Base-by-base conservation (phyloP, 2,329 filamentous ascomycete genomes). In the Diaporthe caulivora region DNA sequence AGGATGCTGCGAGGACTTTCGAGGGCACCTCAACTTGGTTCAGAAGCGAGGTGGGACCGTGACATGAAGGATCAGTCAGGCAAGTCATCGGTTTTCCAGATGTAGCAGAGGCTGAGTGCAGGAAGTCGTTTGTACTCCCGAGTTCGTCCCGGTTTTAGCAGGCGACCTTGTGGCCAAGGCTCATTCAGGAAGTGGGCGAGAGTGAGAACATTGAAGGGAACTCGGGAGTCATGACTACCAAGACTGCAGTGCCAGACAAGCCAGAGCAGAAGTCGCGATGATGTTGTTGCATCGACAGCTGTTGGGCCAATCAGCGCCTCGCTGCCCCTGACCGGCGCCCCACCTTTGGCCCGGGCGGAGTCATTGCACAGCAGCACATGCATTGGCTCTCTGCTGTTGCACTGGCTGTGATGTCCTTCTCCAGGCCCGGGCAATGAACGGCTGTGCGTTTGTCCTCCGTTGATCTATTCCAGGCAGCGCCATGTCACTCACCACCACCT, bases 261-360 rank as follows among this genome's bases (percentile, higher is more conserved):
- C 34, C 34, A 24, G 31, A 34, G 42, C 47, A n/a, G 71, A 70
- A 55, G 65, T 73, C 64, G 44, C 37, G 57, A 73, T 62, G 68
- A 64, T 53, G 71, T 73, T 72, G 57, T 54, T 57, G 47, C 68
- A 44, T 26, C 21, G 40, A 67, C 11, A 6, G 18, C n/a, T 9
- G 15, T 47, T 3, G 13, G 31, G 10, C 71, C 71, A 73, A 54
- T 73, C 64, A 54, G 29, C 34, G 24, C 26, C 7, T 34, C 34
- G 26, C 21, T 29, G 37, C 71, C 71, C 71, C 71, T 73, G 71
- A 34, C 62, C 9, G 37, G 51, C 24, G 62, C 55, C 54, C 54
- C 62, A 55, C 42, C 26, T 62, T 62, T 62, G 44, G 51, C 44
- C 54, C 71, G 62, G 42, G 54, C 24, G 68, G n/a, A 40, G 54